Evolutionary conservation across 306 rosid species (phyloP).

Genomic region (Argentina anserina): DNA sequence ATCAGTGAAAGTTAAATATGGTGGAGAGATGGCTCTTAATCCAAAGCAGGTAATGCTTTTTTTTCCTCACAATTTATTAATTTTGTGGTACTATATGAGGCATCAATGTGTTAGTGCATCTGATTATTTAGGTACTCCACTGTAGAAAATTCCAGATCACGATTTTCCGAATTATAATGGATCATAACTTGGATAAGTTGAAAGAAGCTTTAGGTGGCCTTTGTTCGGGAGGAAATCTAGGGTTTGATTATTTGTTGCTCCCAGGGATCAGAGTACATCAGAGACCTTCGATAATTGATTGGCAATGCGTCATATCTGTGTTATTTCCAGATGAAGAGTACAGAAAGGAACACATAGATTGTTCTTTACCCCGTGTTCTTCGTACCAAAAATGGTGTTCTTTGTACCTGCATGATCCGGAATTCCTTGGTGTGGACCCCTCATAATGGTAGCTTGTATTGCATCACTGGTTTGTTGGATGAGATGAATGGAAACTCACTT

Average conservation of each 20-base stretch:
- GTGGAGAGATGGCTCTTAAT: conserved; percentile 45
- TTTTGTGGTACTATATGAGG: conserved; percentile 3
- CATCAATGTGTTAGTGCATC: background rate
- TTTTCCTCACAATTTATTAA: conserved; percentile 6
- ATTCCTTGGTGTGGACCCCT: conserved; percentile 66
- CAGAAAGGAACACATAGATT: conserved; percentile 22
- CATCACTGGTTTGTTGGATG: conserved; percentile 35
- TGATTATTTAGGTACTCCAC: conserved; percentile 43
- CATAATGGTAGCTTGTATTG: conserved; percentile 54
- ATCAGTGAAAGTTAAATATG: conserved; percentile 36
- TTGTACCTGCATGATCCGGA: conserved; percentile 52
- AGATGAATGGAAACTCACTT: conserved; percentile 55
- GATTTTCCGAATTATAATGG: conserved; percentile 43
- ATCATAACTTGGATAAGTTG: conserved; percentile 33
- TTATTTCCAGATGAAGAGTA: conserved; percentile 24
- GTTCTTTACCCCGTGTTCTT: conserved; percentile 13
- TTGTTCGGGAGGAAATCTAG: conserved; percentile 34
- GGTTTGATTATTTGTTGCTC: conserved; percentile 71
- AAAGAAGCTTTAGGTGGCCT: conserved; percentile 20
- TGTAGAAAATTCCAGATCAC: conserved; percentile 65
- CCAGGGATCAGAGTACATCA: conserved; percentile 36
- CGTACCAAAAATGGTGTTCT: conserved; percentile 41
- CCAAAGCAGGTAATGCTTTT: conserved; percentile 46
- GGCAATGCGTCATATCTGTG: conserved; percentile 49
- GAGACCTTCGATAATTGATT: conserved; percentile 37